phyloP scores from a whole-genome alignment of 495 filamentous ascomycete species.

The Trichoderma virens region DNA sequence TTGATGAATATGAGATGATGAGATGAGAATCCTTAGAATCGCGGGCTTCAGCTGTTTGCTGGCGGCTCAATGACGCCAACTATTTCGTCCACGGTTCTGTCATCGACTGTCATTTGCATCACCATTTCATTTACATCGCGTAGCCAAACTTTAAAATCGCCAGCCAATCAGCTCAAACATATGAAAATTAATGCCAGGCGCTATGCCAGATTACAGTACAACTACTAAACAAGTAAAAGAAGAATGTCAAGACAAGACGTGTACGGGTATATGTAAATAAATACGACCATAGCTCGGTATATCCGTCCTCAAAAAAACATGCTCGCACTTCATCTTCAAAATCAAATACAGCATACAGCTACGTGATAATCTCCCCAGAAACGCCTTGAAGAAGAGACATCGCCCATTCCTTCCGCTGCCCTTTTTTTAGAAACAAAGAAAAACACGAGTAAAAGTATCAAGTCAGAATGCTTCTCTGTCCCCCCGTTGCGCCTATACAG shows the following conservation, averaged over 20 bases:
- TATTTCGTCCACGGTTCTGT: not conserved
- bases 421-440: not conserved
- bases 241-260: not conserved
- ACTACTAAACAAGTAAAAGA: not conserved
- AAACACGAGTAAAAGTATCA: not conserved
- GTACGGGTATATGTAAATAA: slow-evolving; percentile 1
- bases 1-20: too few species aligned
- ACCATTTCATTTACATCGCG: too few species aligned
- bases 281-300: not conserved
- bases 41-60: not conserved
- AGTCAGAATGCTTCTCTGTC: not conserved
- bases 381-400: not conserved
- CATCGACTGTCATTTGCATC: not conserved
- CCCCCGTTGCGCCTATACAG: not conserved
- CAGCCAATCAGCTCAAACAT: too few species aligned
- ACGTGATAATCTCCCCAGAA: not conserved
- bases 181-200: too few species aligned
- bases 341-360: not conserved
- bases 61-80: slow-evolving; percentile 14
- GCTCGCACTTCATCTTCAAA: not conserved
- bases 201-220: too few species aligned
- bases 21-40: too few species aligned
- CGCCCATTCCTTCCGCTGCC: not conserved
- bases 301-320: not conserved
- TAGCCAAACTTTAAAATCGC: too few species aligned